Base-by-base conservation (phyloP, 345 rosid species). In the Punica granatum region DNA sequence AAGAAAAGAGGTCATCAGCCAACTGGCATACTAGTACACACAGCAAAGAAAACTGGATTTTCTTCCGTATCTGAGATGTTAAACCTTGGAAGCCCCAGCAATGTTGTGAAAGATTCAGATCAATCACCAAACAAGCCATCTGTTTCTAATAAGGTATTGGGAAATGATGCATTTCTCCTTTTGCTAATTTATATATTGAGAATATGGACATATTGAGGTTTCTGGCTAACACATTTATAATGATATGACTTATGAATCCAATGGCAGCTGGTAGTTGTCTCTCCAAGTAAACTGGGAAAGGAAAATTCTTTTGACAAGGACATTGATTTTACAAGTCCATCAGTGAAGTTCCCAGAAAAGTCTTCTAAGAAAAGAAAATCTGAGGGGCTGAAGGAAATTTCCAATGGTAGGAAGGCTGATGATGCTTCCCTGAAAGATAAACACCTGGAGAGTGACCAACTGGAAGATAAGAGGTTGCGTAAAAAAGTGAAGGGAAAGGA, bases 41-140 rank as follows among this genome's bases (percentile, higher is more conserved):
- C 76, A 26, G 96, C 96, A 21, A 92, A 88, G 68, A 79, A 74
- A 44, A 77, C 73, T 69, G 98, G 98, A 44, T 87, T 78, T 78
- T 79, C 86, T 39, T 88, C 90, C 6, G 96, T 89, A 70, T 88
- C 84, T 2, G 87, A 92, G 65, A 67, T 89, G 80, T 80, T 92
- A 42, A 66, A 72, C 65, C 67, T 70, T 58, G 76, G 72, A 64
- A 89, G 66, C 62, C 71, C 62, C 70, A 69, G 65, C 35, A 75
- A 67, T 76, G 25, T 63, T 42, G 75, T 41, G 31, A 61, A 69
- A 51, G 72, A 70, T 30, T 34, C 3, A 3, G 71, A 66, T 33
- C 67, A 53, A 75, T 76, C 78, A 33, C 73, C 78, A 51, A 73
- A 75, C 30, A 80, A 79, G 66, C 6, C 56, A 25, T 48, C 23